Evolutionary conservation across 225 moss, liverwort and hornwort genomes (phyloP), one percentile per base, ranked within the genome.

Genomic region (Antitrichia curtipendula): DNA sequence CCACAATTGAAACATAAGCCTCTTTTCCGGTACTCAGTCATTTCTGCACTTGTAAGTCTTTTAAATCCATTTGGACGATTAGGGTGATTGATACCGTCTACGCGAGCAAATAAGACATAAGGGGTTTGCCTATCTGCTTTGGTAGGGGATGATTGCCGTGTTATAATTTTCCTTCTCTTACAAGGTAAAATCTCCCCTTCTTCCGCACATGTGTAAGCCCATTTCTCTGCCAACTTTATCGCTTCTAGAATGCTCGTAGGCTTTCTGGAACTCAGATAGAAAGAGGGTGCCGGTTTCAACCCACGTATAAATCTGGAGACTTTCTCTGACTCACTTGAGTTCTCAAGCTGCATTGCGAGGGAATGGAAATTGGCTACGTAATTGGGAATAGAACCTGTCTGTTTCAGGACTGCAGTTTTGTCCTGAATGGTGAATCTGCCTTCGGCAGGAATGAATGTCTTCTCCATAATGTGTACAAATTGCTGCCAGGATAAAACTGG

Each of bases 1-100:
- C 92, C 89, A 78, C 89, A 93, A 59, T 88, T 92, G 88, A 92
- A 93, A 88, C 92, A 93, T 78, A 92, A 84, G 53, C 93, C 93
- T 87, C 88, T 88, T 80, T 90, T 92, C 57, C 90, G 83, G 82
- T 93, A 92, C 76, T 93, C 90, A 52, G 77, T 79, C 93, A 90
- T 90, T 87, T 93, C 93, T 72, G 88, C 87, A 84, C 88, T 90
- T 85, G 93, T 87, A 54, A 93, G 92, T 50, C 93, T 81, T 89
- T 89, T 93, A 68, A 88, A 88, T 75, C 89, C 89, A 83, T 36
- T 80, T 80, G 87, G 83, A 53, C 87, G 89, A 75, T 88, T 86
- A 36, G 68, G 84, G 72, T 91, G 85, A 82, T 88, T 82, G 84
- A 81, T 74, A 40, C 80, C 80, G 71, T 90, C 87, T 65, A 87